Conservation (phyloP, 2,329 filamentous ascomycete species). For the Davidsoniella eucalypti region DNA sequence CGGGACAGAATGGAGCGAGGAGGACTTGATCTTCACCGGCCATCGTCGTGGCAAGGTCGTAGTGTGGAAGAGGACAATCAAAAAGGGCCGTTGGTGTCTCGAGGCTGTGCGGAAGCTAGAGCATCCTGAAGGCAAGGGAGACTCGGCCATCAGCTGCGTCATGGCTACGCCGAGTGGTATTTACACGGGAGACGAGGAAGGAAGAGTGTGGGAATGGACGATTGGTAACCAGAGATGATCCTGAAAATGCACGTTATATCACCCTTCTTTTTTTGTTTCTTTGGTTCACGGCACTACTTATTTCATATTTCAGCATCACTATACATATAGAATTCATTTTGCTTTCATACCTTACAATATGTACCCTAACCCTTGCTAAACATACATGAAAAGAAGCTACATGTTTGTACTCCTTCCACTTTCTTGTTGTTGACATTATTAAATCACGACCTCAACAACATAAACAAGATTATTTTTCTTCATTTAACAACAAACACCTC, state of each 20-base stretch:
- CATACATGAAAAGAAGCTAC: neutral
- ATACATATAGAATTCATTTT: neutral
- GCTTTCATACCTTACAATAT: neutral
- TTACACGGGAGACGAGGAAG: constrained; percentile 89
- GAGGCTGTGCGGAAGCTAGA: constrained; percentile 69
- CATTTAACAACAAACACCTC: no score
- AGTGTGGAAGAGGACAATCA: constrained; percentile 44
- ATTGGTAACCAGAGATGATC: constrained; percentile 25
- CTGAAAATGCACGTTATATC: neutral
- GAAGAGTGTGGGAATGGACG: constrained; percentile 41
- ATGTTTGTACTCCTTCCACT: no score
- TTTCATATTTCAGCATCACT: neutral
- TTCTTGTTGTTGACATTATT: no score
- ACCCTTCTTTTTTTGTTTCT: neutral
- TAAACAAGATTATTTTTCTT: no score
- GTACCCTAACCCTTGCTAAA: neutral
- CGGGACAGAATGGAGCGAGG: constrained; percentile 81
- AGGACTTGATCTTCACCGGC: constrained; percentile 74
- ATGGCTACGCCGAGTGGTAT: constrained; percentile 66
- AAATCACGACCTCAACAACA: no score
- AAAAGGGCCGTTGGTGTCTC: constrained; percentile 42
- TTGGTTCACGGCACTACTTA: neutral
- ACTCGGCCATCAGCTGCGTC: constrained; percentile 70
- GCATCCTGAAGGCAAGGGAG: constrained; percentile 46
- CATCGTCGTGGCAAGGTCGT: constrained; percentile 74